Conservation (phyloP, 257 asterid species). For the Nicotiana undulata region DNA sequence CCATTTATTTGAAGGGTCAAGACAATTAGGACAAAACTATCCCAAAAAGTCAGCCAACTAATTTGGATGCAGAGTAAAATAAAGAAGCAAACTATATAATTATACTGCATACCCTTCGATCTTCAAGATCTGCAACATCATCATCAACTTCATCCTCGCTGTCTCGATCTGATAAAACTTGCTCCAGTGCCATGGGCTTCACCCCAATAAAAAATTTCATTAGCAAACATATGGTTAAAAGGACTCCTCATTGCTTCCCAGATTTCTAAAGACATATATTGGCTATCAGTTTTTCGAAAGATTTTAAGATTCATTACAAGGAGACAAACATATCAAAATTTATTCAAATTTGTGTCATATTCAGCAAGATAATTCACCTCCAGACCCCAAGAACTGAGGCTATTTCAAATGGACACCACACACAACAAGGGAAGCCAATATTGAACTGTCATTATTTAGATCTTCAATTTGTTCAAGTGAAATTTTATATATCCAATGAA, state of each 20-base stretch:
- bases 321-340: neutral
- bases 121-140: conserved; percentile 98
- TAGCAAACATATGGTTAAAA: neutral
- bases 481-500: neutral
- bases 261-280: neutral
- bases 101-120: conserved; percentile 64
- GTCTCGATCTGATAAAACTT: conserved; percentile 89
- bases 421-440: neutral
- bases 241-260: neutral
- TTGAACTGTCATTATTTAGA: neutral
- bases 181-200: conserved; percentile 97
- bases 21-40: neutral
- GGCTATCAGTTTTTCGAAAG: neutral
- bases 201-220: neutral
- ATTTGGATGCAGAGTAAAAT: neutral
- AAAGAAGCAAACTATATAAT: neutral
- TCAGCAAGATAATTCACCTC: conserved; percentile 5
- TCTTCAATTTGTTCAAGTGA: neutral
- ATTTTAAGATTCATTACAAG: neutral
- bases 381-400: neutral
- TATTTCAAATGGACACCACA: neutral
- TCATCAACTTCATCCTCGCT: conserved; percentile 99
- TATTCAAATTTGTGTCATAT: neutral
- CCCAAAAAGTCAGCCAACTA: neutral
- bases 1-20: neutral